Conservation (phyloP, 345 rosid genomes). For the Syzygium grande region DNA sequence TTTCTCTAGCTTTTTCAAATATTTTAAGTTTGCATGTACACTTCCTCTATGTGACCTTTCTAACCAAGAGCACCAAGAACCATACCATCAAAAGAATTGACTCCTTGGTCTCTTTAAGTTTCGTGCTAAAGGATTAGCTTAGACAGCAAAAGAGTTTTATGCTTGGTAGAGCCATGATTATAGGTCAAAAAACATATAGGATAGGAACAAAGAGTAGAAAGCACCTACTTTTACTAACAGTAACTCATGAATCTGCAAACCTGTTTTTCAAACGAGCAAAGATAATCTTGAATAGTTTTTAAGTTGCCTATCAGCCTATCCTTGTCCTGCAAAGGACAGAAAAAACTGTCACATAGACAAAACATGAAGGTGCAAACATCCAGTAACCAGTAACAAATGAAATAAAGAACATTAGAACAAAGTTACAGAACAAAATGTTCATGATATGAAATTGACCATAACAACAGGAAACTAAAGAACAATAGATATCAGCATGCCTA, state of each 20-base stretch:
- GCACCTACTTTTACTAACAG: not conserved
- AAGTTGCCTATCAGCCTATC: conserved; percentile 60
- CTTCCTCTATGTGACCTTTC: not conserved
- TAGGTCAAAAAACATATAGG: not conserved
- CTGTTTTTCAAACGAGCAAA: conserved; percentile 80
- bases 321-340: conserved; percentile 49
- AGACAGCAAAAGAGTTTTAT: not conserved
- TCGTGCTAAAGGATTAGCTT: not conserved
- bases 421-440: not conserved
- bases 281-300: conserved; percentile 82
- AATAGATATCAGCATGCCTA: not conserved
- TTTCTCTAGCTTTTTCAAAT: no score
- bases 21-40: not conserved
- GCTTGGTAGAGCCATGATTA: not conserved
- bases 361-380: not conserved
- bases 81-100: not conserved
- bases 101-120: not conserved
- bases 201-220: not conserved
- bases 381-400: not conserved
- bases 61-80: not conserved
- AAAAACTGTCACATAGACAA: not conserved
- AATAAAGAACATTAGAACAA: not conserved
- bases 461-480: not conserved
- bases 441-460: not conserved
- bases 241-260: conserved; percentile 21